Percentiles rank a stretch among this genome's conserved stretches.
Conservation (phyloP, 2,329 filamentous ascomycete genomes). For the Capronia epimyces region DNA sequence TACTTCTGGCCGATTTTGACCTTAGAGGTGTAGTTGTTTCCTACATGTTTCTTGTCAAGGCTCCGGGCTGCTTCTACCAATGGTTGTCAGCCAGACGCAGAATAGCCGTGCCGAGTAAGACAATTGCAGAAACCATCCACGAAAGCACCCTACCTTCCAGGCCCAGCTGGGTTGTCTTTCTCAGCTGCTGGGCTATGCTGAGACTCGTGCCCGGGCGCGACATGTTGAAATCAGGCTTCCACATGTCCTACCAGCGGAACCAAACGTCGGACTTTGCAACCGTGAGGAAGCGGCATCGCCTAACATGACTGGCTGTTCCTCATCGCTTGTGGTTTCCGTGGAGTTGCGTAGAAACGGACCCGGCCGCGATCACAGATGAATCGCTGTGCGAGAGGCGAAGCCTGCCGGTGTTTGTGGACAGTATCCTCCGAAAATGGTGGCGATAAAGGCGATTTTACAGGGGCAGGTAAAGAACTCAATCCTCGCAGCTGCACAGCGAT, state of each 20-base stretch:
- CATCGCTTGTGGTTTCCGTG: not conserved
- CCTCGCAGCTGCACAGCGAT: too few species aligned
- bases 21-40: constrained; percentile 59
- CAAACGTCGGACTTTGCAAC: not conserved
- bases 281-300: not conserved
- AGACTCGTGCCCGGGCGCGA: constrained; percentile 21
- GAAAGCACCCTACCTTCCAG: constrained; percentile 16
- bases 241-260: not conserved
- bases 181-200: constrained; percentile 25
- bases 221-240: constrained; percentile 17
- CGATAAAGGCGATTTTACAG: too few species aligned
- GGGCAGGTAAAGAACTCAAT: too few species aligned
- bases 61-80: constrained; percentile 9
- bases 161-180: constrained; percentile 20
- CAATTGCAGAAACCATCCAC: too few species aligned
- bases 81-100: not conserved
- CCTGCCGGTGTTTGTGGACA: too few species aligned
- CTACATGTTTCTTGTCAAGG: constrained; percentile 38
- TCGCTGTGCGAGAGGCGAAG: too few species aligned
- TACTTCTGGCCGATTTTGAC: constrained; percentile 83
- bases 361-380: too few species aligned
- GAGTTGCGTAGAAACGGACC: too few species aligned
- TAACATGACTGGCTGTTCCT: not conserved
- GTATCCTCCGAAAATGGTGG: too few species aligned
- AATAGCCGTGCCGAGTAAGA: not conserved